Evolutionary conservation across 208 protist species (phyloP), one percentile per base, ranked within the genome.

Genomic region (Strigomonas culicis): DNA sequence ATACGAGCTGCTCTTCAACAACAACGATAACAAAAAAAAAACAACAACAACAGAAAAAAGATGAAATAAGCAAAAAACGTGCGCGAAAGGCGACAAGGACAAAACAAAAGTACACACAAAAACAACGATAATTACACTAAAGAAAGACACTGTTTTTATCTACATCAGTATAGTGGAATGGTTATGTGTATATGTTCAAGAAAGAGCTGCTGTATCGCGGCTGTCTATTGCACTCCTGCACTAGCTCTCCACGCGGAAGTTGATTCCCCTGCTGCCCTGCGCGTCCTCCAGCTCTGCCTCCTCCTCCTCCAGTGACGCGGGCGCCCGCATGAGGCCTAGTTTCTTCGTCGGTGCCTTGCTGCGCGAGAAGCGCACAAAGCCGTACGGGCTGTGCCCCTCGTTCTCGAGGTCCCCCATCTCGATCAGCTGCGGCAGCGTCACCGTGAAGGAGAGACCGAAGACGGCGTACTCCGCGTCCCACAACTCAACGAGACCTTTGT

Each of bases 381-480:
- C 88, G 59, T 87, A 92, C 2, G 82, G 72, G 47, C 84, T 94
- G 52, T 66, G 76, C 30, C 88, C 84, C 36, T 86, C 75, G 72
- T 88, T 88, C 30, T 86, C 76, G 59, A 94, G 57, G 65, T 92
- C 83, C 49, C 83, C 82, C 60, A 91, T 91, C 63, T 84, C 77
- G 51, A 92, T 80, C 17, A 94, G 71, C 64, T 89, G 71, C 21
- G 72, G 62, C 52, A 84, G 66, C 11, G 72, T 78, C 25, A 90
- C 79, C 8, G 73, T 79, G 61, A 77, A 85, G 47, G 64, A 63
- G 15, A 90, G 74, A 11, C 88, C 88, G 47, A 89, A 90, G n/a
- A 92, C 79, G 70, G 83, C 72, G 79, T 89, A 90, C 81, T 94
- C 84, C 21, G 82, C 84, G 47, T 94, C 85, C 75, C 74, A 88